Percentiles rank a stretch among this genome's conserved stretches.
These are phyloP conservation scores for Boletus mariae DNA, from an alignment of 1,284 basidiomycete species.

Conservation along the genomic window DNA sequence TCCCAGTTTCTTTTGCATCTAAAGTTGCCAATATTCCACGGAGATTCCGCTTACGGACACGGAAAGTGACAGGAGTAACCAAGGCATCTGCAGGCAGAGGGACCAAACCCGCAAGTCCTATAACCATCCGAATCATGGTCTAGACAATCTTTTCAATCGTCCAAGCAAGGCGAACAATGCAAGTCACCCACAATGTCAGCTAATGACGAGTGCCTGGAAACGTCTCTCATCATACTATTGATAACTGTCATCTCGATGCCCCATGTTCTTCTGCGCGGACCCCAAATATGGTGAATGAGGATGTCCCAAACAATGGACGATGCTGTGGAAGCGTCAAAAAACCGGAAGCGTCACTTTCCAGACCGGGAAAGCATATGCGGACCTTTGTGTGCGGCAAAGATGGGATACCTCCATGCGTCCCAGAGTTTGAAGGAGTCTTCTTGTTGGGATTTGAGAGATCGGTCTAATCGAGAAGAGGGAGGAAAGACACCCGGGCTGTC, in stretches of 20 bases:
- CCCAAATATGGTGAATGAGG: constrained; percentile 70
- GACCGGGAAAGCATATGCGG: constrained; percentile 15
- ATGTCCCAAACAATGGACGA: constrained; percentile 68
- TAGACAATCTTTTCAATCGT: constrained; percentile 29
- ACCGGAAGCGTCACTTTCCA: background rate
- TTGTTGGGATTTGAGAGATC: constrained; percentile 54
- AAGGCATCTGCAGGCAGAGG: constrained; percentile 92
- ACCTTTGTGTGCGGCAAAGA: constrained; percentile 67
- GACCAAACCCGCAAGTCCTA: constrained; percentile 78
- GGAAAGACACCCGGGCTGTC: constrained; percentile 62
- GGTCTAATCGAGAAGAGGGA: constrained; percentile 67
- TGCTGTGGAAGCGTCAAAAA: constrained; percentile 39
- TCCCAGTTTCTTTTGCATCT: constrained; percentile 71
- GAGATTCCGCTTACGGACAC: constrained; percentile 69
- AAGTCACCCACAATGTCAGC: constrained; percentile 70
- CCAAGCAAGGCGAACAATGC: constrained; percentile 1
- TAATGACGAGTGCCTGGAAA: constrained; percentile 79
- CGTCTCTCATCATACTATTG: constrained; percentile 82
- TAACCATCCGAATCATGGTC: constrained; percentile 74
- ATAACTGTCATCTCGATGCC: constrained; percentile 86
- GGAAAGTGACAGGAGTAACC: constrained; percentile 93
- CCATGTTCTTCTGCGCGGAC: constrained; percentile 83
- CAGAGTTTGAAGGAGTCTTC: constrained; percentile 54
- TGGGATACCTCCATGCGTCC: constrained; percentile 67
- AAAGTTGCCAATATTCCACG: constrained; percentile 75